These are phyloP conservation scores for Kluyveromyces nonfermentans DNA, from an alignment of 805 yeast genomes.

Conservation along the genomic window DNA sequence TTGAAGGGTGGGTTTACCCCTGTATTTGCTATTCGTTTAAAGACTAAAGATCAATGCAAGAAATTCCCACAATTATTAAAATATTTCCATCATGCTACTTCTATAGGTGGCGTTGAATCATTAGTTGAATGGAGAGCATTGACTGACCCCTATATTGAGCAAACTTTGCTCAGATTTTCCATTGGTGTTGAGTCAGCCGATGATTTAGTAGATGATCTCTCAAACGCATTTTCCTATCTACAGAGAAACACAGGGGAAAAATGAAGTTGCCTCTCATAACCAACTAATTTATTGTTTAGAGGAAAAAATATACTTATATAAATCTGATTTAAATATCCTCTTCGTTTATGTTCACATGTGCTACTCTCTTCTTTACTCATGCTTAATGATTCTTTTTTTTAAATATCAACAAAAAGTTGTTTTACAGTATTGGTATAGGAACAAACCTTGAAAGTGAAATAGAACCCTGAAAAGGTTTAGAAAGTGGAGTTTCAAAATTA, in stretches of 20 bases:
- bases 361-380: not conserved
- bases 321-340: too few relatives aligned
- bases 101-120: constrained; percentile 88
- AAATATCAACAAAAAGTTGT: not conserved
- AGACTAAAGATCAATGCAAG: constrained; percentile 45
- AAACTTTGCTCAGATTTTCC: constrained; percentile 60
- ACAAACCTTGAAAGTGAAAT: too few relatives aligned
- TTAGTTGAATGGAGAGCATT: constrained; percentile 85
- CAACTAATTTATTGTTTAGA: too few relatives aligned
- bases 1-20: constrained; percentile 61
- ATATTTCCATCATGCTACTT: constrained; percentile 83
- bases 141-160: constrained; percentile 49
- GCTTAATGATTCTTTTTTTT: not conserved
- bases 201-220: constrained; percentile 68
- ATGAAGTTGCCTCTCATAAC: too few relatives aligned
- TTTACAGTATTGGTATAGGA: too few relatives aligned
- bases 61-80: constrained; percentile 53
- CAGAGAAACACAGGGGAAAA: too few relatives aligned
- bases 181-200: constrained; percentile 71
- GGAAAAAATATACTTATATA: too few relatives aligned
- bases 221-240: constrained; percentile 38
- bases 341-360: not conserved
- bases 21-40: constrained; percentile 58
- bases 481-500: too few relatives aligned
- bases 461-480: too few relatives aligned